phyloP scores from a whole-genome alignment of 495 filamentous ascomycete genomes.

The Xylaria venustula region DNA sequence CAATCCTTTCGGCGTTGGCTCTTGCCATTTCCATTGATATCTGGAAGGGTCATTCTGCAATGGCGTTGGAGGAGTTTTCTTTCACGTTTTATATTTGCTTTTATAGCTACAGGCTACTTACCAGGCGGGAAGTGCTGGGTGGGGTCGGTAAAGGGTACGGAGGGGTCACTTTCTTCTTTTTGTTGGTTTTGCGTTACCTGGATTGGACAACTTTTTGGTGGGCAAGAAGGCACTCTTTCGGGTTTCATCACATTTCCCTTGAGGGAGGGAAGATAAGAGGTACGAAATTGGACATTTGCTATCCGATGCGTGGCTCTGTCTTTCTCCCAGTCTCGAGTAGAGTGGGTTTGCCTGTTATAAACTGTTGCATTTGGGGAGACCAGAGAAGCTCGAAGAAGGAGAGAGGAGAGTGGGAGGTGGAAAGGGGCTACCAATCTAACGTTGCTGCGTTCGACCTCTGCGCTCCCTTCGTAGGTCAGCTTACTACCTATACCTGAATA shows the following conservation, averaged over 20 bases:
- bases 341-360: slow-evolving; percentile 1
- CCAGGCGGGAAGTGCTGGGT: not conserved
- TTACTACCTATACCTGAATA: slow-evolving; percentile 4
- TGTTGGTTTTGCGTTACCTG: not conserved
- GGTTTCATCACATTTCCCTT: not conserved
- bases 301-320: not conserved
- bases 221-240: not conserved
- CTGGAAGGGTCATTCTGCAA: slow-evolving; percentile 16
- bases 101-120: slow-evolving; percentile 1
- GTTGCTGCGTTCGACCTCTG: not conserved
- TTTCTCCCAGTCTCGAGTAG: not conserved
- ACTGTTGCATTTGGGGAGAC: not conserved
- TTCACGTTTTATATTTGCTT: slow-evolving; percentile 6
- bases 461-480: not conserved
- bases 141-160: not conserved
- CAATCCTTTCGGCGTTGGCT: slow-evolving; percentile 5
- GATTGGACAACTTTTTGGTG: not conserved
- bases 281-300: no score
- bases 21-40: slow-evolving; percentile 16
- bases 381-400: not conserved
- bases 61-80: slow-evolving; percentile 16
- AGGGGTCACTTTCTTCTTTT: slow-evolving; percentile 2
- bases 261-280: not conserved
- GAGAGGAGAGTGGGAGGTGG: not conserved
- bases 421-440: not conserved